Evolutionary conservation across 2,329 filamentous ascomycete species (phyloP), one percentile per base, ranked within the genome.

Genomic region (Furcasterigmium sp.): DNA sequence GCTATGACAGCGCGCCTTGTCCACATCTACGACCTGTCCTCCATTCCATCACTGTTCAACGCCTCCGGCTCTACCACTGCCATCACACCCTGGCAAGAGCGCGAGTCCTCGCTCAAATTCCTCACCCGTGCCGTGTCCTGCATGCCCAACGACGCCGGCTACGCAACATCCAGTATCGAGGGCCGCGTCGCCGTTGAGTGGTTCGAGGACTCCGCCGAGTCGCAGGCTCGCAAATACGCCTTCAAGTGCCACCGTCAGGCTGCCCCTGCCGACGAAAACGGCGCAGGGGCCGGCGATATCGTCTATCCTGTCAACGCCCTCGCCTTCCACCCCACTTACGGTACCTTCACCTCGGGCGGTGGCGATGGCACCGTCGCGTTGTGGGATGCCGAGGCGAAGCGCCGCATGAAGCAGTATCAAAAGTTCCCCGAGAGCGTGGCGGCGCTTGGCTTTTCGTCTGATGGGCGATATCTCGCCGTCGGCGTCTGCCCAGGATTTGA

Each of bases 191-290:
- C 91, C 0, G 93, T 98, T 1, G 93, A 98, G 64, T 97, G 91
- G 88, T 97, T 98, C 61, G 93, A 97, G 59, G 87, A 93, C 14
- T 87, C 82, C 5, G 73, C 82, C 34, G 87, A 91, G 62, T 91
- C 87, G 4, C 91, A 97, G 68, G 85, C 87, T 30, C 80, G 91
- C 52, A 97, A 96, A 64, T 98, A 97, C 63, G 93, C 93, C 13
- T 98, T 98, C 79, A 98, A 98, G 66, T 98, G 93, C 66, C 93
- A 98, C 66, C 80, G 93, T 5, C 88, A 95, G 62, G 76, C 82
- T 2, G 75, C 73, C 9, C 66, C 79, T 2, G 76, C 83, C 32
- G 74, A 75, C 9, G 76, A 77, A 30, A 63, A 48, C 23, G 60
- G 69, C 42, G 39, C 29, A 8, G 76, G 76, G 35, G 81, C 80